Conservation (phyloP, 768 basidiomycete species). For the Dentipellis fragilis region DNA sequence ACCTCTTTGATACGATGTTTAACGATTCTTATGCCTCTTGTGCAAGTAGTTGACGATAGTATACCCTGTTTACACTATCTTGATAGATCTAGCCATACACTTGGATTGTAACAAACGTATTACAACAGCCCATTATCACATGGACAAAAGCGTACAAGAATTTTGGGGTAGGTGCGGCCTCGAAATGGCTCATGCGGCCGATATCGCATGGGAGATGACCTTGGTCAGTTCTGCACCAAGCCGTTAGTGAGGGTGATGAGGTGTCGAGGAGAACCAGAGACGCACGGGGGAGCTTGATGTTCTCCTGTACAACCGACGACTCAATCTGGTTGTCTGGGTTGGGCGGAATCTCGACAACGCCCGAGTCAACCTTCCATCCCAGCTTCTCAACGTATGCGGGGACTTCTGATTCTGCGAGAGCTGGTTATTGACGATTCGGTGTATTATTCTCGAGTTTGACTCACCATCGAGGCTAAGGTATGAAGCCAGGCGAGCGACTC, state of each 20-base stretch:
- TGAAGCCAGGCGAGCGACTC: constrained; percentile 50
- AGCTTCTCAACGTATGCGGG: constrained; percentile 50
- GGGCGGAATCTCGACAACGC: constrained; percentile 59
- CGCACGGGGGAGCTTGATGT: constrained; percentile 73
- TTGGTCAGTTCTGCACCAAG: constrained; percentile 53
- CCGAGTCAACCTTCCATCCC: constrained; percentile 55
- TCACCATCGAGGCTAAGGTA: constrained; percentile 63
- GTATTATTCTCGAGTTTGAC: background rate
- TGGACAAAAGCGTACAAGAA: background rate
- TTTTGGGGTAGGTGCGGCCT: background rate
- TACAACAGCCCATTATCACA: background rate
- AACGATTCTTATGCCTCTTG: background rate
- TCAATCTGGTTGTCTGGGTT: constrained; percentile 87
- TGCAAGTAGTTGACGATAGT: background rate
- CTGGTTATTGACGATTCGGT: background rate
- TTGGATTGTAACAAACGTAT: constrained; percentile 1
- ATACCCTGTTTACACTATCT: constrained; percentile 2
- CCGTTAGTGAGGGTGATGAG: constrained; percentile 3
- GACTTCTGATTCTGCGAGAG: constrained; percentile 40
- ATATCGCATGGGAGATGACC: constrained; percentile 63
- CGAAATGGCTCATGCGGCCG: constrained; percentile 29
- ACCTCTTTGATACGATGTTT: background rate
- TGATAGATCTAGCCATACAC: constrained; percentile 5
- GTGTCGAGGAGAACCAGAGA: constrained; percentile 8
- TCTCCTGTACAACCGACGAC: constrained; percentile 77